Conservation (phyloP, 768 basidiomycete species). For the Ramaria sp. region DNA sequence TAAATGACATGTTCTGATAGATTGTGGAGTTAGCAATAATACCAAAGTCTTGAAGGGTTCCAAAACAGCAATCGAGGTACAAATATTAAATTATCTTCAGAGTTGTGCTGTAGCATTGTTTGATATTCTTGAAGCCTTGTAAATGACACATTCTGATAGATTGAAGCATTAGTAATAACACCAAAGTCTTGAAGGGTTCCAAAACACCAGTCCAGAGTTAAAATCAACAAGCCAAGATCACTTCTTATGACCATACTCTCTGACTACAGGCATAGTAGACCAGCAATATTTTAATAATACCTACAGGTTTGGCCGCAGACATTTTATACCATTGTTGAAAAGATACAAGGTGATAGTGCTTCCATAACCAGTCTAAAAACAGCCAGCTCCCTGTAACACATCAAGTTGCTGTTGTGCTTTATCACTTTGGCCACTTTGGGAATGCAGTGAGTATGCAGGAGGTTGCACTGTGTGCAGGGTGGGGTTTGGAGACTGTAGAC, state of each 20-base stretch:
- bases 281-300: neutral
- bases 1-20: no score
- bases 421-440: slow-evolving; percentile 20
- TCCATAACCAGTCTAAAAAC: neutral
- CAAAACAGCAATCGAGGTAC: no score
- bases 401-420: slow-evolving; percentile 23
- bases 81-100: no score
- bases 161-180: no score
- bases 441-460: slow-evolving; percentile 18
- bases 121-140: no score
- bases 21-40: no score
- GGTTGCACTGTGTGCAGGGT: slow-evolving; percentile 20
- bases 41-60: no score
- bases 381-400: slow-evolving; percentile 21
- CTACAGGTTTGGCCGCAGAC: neutral
- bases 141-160: no score
- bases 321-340: neutral
- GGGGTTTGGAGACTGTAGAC: slow-evolving; percentile 12
- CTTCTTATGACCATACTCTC: neutral
- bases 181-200: no score
- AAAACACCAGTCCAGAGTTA: neutral
- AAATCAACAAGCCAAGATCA: neutral
- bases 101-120: no score
- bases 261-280: neutral
- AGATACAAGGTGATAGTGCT: neutral